Percentiles rank a stretch among this genome's conserved stretches.
Evolutionary conservation across 768 basidiomycete species (phyloP).

Genomic region (Paxillus involutus): DNA sequence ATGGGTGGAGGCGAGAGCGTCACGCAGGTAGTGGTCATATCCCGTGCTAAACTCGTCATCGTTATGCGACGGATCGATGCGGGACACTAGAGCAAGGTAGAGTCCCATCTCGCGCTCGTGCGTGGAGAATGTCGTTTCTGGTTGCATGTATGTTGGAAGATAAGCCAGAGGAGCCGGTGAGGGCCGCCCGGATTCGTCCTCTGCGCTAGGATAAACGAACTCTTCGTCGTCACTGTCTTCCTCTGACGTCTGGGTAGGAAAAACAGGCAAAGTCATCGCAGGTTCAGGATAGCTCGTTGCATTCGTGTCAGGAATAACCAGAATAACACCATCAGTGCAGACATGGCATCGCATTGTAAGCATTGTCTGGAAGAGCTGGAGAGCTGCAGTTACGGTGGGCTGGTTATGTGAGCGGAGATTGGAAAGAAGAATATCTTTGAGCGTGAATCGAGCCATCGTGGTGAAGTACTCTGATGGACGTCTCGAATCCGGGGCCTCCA

Average conservation of each 20-base stretch:
- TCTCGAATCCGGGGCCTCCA: slow-evolving; percentile 74
- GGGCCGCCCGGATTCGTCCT: slow-evolving; percentile 16
- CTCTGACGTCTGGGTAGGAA: slow-evolving; percentile 17
- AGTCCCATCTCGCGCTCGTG: slow-evolving; percentile 84
- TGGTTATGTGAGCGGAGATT: slow-evolving; percentile 71
- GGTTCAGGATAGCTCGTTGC: slow-evolving; percentile 78
- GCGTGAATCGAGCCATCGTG: slow-evolving; percentile 83
- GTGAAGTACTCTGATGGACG: slow-evolving; percentile 82
- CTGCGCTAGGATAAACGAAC: slow-evolving; percentile 41
- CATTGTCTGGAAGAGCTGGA: slow-evolving; percentile 80
- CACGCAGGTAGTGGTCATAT: slow-evolving; percentile 79
- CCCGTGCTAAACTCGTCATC: slow-evolving; percentile 80
- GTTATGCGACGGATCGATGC: slow-evolving; percentile 67
- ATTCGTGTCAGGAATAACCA: slow-evolving; percentile 64
- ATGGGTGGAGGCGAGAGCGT: slow-evolving; percentile 70
- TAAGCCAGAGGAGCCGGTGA: slow-evolving; percentile 13
- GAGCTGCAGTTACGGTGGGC: slow-evolving; percentile 68
- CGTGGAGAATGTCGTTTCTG: slow-evolving; percentile 73
- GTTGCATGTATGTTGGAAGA: slow-evolving; percentile 51
- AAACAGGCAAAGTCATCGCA: slow-evolving; percentile 33
- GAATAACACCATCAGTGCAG: slow-evolving; percentile 65
- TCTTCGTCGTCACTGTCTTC: slow-evolving; percentile 55
- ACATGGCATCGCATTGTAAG: slow-evolving; percentile 66
- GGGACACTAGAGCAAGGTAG: slow-evolving; percentile 76
- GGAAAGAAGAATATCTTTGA: slow-evolving; percentile 84